Base-by-base conservation (phyloP, 192 early-diverging fungal species). In the Coemansia sp. region DNA sequence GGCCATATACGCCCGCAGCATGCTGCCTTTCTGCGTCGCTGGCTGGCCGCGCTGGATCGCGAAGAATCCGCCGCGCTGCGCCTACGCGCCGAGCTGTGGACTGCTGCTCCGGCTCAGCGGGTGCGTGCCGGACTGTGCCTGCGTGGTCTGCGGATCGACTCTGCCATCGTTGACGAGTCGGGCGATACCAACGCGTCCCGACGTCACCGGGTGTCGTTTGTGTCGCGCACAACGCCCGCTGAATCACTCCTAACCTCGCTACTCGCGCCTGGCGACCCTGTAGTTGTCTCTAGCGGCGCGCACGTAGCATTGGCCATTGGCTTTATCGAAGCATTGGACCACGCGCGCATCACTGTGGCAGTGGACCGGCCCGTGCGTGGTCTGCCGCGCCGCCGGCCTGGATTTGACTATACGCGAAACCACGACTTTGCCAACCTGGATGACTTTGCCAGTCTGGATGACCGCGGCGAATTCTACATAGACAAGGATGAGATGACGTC, bases 401-500 rank as follows among this genome's bases (percentile, higher is more conserved):
- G 64, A 12, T 92, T 87, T 55, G 64, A 90, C 39, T 28, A 21
- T 5, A 37, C 49, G 6, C 39, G 35, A 1, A 84, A 85, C 31
- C 92, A 93, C n/a, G n/a, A n/a, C n/a, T n/a, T n/a, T n/a, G n/a
- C n/a, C n/a, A n/a, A n/a, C n/a, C n/a, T n/a, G n/a, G n/a, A n/a
- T n/a, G n/a, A n/a, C n/a, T n/a, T n/a, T n/a, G n/a, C n/a, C n/a
- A n/a, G n/a, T n/a, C n/a, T n/a, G n/a, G n/a, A n/a, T n/a, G n/a
- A n/a, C n/a, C n/a, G n/a, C n/a, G n/a, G n/a, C n/a, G n/a, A n/a
- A n/a, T 77, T 71, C 49, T 69, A 89, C 5, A 82, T 97, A 22
- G 91, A 97, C 54, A 87, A 84, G 61, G 90, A 97, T 52, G 88
- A 91, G 50, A 74, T 88, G 60, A 58, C 72, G 2, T 60, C 73